Conservation (phyloP, 345 rosid genomes). For the Boechera divaricarpa region DNA sequence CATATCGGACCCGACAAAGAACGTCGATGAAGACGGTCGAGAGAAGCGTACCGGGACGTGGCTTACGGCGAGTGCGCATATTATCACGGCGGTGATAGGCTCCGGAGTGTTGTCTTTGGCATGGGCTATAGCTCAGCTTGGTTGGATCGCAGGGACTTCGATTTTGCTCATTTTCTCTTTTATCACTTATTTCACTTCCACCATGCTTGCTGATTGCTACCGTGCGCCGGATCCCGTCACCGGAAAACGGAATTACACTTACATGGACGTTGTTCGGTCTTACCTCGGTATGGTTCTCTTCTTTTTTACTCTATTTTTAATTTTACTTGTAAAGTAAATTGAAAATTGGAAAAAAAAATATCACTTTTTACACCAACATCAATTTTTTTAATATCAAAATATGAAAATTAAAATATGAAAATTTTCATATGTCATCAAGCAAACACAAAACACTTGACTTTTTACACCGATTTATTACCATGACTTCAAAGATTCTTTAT, state of each 20-base stretch:
- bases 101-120: slow-evolving; percentile 89
- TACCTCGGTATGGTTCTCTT: slow-evolving; percentile 57
- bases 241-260: slow-evolving; percentile 87
- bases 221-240: slow-evolving; percentile 78
- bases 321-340: neutral
- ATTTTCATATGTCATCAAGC: neutral
- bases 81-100: slow-evolving; percentile 94
- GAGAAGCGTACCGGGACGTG: slow-evolving; percentile 71
- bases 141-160: slow-evolving; percentile 76
- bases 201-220: slow-evolving; percentile 85
- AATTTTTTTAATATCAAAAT: neutral
- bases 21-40: slow-evolving; percentile 45
- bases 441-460: neutral
- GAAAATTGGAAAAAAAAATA: neutral
- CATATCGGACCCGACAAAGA: slow-evolving; percentile 32
- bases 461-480: neutral
- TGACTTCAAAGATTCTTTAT: neutral
- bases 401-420: neutral
- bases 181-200: slow-evolving; percentile 77
- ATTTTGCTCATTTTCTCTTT: slow-evolving; percentile 69
- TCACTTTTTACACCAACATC: slow-evolving; percentile 12
- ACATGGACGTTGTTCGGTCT: slow-evolving; percentile 84
- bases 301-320: neutral
- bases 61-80: slow-evolving; percentile 89
- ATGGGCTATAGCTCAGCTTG: slow-evolving; percentile 93